Evolutionary conservation across 306 rosid genomes (phyloP).

Genomic region (Corylus americana): DNA sequence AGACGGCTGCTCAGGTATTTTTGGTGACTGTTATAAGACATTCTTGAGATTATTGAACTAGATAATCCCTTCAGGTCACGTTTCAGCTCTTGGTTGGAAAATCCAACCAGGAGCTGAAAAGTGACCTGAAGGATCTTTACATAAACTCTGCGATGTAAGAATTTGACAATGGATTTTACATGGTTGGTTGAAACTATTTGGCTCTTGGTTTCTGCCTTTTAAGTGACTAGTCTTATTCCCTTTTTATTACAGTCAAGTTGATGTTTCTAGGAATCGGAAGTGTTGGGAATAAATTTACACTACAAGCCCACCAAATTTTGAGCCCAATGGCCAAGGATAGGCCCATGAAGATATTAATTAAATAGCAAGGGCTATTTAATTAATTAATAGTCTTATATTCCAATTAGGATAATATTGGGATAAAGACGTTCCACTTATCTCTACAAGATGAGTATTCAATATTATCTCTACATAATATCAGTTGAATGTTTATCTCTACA

Average conservation of each 20-base stretch:
- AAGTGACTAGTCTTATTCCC: not conserved
- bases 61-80: not conserved
- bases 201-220: not conserved
- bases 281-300: too few species aligned
- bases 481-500: too few species aligned
- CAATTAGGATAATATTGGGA: too few species aligned
- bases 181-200: not conserved
- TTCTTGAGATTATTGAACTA: not conserved
- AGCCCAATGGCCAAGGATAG: too few species aligned
- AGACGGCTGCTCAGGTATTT: conserved; percentile 70
- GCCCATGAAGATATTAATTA: too few species aligned
- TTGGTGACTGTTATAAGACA: not conserved
- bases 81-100: conserved; percentile 23
- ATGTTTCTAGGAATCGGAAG: conserved; percentile 75
- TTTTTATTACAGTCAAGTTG: conserved; percentile 55
- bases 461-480: too few species aligned
- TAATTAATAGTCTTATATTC: too few species aligned
- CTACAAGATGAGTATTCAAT: too few species aligned
- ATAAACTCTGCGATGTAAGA: conserved; percentile 80
- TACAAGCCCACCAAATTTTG: too few species aligned
- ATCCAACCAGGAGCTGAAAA: conserved; percentile 78
- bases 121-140: conserved; percentile 89
- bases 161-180: not conserved
- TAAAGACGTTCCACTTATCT: too few species aligned
- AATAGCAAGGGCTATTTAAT: too few species aligned